These are phyloP conservation scores for Candida sojae DNA, from an alignment of 1,139 yeast species.

Conservation along the genomic window DNA sequence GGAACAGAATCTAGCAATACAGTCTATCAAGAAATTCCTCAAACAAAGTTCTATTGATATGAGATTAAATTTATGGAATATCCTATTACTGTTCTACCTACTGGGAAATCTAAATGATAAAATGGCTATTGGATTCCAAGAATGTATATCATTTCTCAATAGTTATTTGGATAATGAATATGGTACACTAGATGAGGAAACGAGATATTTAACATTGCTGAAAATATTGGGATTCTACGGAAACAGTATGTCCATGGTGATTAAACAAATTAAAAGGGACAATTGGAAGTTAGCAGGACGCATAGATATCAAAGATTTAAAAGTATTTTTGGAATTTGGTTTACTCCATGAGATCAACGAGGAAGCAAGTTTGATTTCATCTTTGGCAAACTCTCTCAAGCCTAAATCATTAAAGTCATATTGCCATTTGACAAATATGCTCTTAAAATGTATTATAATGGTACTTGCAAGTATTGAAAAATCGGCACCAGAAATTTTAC, in stretches of 20 bases:
- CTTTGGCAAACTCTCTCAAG: constrained; percentile 30
- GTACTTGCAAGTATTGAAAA: constrained; percentile 9
- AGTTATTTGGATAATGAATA: constrained; percentile 18
- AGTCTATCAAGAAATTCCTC: constrained; percentile 61
- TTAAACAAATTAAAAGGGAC: constrained; percentile 19
- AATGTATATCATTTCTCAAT: constrained; percentile 38
- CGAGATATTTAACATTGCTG: constrained; percentile 24
- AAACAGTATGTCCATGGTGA: constrained; percentile 24
- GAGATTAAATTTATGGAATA: constrained; percentile 73
- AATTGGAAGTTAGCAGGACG: constrained; percentile 24
- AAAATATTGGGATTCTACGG: constrained; percentile 36
- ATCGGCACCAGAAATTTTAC: constrained; percentile 3
- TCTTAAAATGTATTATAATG: constrained; percentile 19
- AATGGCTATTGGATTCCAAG: constrained; percentile 57
- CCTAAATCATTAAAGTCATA: constrained; percentile 31
- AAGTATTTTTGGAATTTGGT: constrained; percentile 36
- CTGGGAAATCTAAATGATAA: constrained; percentile 37
- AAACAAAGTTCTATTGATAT: constrained; percentile 64
- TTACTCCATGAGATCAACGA: constrained; percentile 50
- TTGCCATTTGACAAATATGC: constrained; percentile 52
- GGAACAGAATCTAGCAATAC: constrained; percentile 23
- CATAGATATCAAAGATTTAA: constrained; percentile 6
- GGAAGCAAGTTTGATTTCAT: constrained; percentile 47
- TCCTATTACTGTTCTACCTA: constrained; percentile 63
- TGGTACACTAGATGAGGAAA: constrained; percentile 7